Evolutionary conservation across 306 rosid species (phyloP).

Genomic region (cucumber (Cucumis sativus)): DNA sequence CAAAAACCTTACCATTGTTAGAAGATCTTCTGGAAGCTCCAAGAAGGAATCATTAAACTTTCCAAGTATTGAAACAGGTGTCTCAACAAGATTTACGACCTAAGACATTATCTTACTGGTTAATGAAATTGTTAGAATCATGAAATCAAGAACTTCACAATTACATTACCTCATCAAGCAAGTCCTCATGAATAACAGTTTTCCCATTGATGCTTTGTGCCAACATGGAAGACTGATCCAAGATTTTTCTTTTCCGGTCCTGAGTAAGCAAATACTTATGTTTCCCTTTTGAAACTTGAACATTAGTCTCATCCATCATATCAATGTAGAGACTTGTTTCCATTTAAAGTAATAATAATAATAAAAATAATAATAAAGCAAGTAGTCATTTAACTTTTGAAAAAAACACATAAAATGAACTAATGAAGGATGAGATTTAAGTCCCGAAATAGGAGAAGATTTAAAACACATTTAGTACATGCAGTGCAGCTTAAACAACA

Average conservation of each 20-base stretch:
- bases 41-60: slow-evolving; percentile 72
- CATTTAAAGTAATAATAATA: no score
- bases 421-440: background rate
- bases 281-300: no score
- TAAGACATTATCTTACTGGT: slow-evolving; percentile 13
- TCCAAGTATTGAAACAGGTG: slow-evolving; percentile 86
- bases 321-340: no score
- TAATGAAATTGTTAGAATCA: slow-evolving; percentile 2
- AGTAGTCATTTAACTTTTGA: background rate
- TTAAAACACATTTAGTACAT: background rate
- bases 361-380: background rate
- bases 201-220: slow-evolving; percentile 66
- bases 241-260: slow-evolving; percentile 56
- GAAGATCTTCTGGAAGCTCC: slow-evolving; percentile 87
- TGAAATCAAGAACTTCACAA: slow-evolving; percentile 13
- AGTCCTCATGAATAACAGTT: slow-evolving; percentile 43
- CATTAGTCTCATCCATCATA: no score
- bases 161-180: slow-evolving; percentile 68
- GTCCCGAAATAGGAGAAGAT: background rate
- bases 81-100: slow-evolving; percentile 95
- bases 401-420: background rate
- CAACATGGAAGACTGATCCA: slow-evolving; percentile 47
- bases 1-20: slow-evolving; percentile 59
- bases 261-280: slow-evolving; percentile 14
- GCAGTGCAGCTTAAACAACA: background rate